Evolutionary conservation across 1,139 yeast genomes (phyloP), one percentile per base, ranked within the genome.

Genomic region (Pichia terricola): DNA sequence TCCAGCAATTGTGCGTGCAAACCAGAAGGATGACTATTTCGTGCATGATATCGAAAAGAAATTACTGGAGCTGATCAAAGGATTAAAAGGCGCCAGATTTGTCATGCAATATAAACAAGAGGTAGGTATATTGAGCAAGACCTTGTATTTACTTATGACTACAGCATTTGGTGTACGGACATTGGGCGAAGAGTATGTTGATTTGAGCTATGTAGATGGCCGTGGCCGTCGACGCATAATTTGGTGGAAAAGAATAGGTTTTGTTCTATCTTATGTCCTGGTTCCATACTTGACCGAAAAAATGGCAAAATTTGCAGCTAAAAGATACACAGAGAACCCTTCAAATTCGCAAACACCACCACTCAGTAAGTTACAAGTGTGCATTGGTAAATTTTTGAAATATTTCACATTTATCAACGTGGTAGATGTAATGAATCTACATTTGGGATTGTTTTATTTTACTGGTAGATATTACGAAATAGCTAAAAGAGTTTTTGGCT

Each of bases 121-220:
- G 53, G 69, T 88, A 28, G 67, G 80, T 1, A 72, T 78, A 0
- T 62, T 68, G 3, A 28, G 39, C 2, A 75, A 84, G 4, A 76
- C 80, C 45, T 64, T 81, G 2, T 43, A 79, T 1, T 88, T 89
- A 56, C 67, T 86, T 28, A 66, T 71, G 2, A 65, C 86, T 35
- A 89, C 96, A 0, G 87, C 96, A 0, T 61, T 77, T 4, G 91
- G 94, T 0, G 77, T 86, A 4, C 69, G 94, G 45, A 89, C 97
- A 0, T 66, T 89, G 33, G 98, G 98, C 0, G 97, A 89, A 60
- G 97, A 91, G 62, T 89, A 89, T 61, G 91, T 89, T 22, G 96
- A 89, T 62, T 67, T 89, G 46, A 67, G 82, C 25, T 86, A 87
- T 56, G 84, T 85, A 5, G 71, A 60, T 47, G 22, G 38, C 11